Base-by-base conservation (phyloP, 2,329 filamentous ascomycete genomes). In the Beauveria caledonica region DNA sequence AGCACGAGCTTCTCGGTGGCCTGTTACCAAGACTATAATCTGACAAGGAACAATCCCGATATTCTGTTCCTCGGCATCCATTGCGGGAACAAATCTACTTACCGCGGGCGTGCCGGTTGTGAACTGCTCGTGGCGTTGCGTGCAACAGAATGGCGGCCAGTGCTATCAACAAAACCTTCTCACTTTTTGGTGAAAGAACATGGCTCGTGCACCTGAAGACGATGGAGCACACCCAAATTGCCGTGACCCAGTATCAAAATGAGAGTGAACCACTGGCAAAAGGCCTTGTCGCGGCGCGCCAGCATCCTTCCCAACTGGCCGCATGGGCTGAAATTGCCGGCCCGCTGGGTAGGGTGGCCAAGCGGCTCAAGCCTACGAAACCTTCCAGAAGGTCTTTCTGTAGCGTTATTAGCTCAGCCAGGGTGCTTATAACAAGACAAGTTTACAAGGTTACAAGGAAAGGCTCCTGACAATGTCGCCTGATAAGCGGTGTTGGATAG, bases 381-480 rank as follows among this genome's bases (percentile, higher is more conserved):
- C 63, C 63, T 64, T 64, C 63, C 53, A 63, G 63, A 64, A 64
- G 62, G 62, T 33, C 51, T 9, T 52, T 63, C 58, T 62, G 57
- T 57, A 57, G 11, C 36, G 46, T 51, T 51, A 51, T 58, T 58
- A 56, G 46, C 54, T 57, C 44, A 44, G 57, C 58, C 55, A 60
- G 61, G 62, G 63, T 60, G 51, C 40, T 50, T 40, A 45, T 36
- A 50, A 21, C 10, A 21, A 33, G 23, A 11, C 45, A 50, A 50
- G 33, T n/a, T n/a, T n/a, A n/a, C 42, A 36, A 17, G 53, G 53
- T 5, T n/a, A n/a, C n/a, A n/a, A n/a, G 19, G 29, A 49, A 45
- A 9, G 29, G 27, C 44, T 49, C 33, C 45, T 42, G 11, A 51
- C 19, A 51, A 51, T 58, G 50, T 58, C 36, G 46, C 56, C 46